Evolutionary conservation across 192 early-diverging fungal species (phyloP).

Genomic region (Gaertneriomyces sp.): DNA sequence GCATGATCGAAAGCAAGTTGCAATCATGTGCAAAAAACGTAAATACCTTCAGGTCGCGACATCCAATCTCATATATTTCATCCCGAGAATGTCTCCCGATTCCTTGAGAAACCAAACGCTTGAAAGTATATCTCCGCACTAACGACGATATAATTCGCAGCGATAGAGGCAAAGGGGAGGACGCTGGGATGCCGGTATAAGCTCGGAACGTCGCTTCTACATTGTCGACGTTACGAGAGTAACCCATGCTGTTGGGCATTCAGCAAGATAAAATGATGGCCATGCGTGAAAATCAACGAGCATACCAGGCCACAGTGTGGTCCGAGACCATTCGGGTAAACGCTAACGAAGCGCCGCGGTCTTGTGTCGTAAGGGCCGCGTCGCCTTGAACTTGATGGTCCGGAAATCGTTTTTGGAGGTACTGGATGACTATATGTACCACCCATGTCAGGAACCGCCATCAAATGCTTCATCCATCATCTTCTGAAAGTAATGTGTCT

Average conservation of each 20-base stretch:
- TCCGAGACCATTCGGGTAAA: conserved; percentile 33
- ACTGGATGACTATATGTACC: conserved; percentile 22
- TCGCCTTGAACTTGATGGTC: conserved; percentile 13
- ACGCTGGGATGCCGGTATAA: conserved; percentile 12
- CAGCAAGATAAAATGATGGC: too few relatives aligned
- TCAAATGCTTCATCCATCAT: neutral
- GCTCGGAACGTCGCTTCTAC: conserved; percentile 27
- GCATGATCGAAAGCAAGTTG: neutral
- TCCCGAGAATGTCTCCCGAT: conserved; percentile 23
- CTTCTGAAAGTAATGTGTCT: neutral
- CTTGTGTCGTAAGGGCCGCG: conserved; percentile 1
- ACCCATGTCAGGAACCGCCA: neutral
- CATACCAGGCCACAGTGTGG: conserved; percentile 21
- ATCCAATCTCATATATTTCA: conserved; percentile 36
- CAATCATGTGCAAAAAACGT: conserved; percentile 5
- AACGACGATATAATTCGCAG: conserved; percentile 9
- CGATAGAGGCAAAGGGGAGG: conserved; percentile 2
- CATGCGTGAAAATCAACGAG: too few relatives aligned
- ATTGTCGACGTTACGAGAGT: conserved; percentile 34
- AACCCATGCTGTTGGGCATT: conserved; percentile 25
- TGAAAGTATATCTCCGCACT: conserved; percentile 10
- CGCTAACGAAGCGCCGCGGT: conserved; percentile 4
- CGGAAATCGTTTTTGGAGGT: conserved; percentile 24
- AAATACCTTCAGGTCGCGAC: conserved; percentile 24
- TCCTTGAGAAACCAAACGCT: conserved; percentile 19